Conservation (phyloP, 2,329 filamentous ascomycete genomes). For the Plectosphaerella sp. region DNA sequence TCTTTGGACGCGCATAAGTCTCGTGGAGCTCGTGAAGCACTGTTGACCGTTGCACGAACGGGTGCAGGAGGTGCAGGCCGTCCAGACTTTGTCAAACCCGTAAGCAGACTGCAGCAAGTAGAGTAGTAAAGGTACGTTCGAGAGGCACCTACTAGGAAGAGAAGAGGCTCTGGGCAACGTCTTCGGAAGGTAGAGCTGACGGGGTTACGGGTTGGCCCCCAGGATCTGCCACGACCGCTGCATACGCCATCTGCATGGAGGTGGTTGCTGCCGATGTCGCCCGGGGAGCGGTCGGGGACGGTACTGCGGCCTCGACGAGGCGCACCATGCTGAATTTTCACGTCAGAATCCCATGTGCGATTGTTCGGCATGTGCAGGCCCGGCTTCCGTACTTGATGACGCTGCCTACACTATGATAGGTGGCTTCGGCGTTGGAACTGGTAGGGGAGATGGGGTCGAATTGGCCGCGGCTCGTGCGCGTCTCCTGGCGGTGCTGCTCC, state of each 20-base stretch:
- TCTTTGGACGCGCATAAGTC: not conserved
- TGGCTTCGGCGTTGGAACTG: not conserved
- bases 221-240: not conserved
- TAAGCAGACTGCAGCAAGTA: not conserved
- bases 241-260: no score
- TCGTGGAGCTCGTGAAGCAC: not conserved
- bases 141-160: not conserved
- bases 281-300: not conserved
- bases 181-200: not conserved
- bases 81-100: not conserved
- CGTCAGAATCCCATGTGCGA: not conserved
- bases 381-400: not conserved
- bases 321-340: not conserved
- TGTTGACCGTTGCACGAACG: not conserved
- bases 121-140: not conserved
- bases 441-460: not conserved
- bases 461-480: no score
- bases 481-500: not conserved
- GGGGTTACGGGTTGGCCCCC: not conserved
- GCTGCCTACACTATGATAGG: not conserved
- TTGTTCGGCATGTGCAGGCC: not conserved
- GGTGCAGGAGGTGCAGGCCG: not conserved
- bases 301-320: conserved; percentile 1
- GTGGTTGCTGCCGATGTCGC: not conserved
- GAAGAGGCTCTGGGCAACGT: not conserved